Percentiles rank a stretch among this genome's conserved stretches.
phyloP scores from a whole-genome alignment of 106 monocot genomes.

The Cymbidium sinense region DNA sequence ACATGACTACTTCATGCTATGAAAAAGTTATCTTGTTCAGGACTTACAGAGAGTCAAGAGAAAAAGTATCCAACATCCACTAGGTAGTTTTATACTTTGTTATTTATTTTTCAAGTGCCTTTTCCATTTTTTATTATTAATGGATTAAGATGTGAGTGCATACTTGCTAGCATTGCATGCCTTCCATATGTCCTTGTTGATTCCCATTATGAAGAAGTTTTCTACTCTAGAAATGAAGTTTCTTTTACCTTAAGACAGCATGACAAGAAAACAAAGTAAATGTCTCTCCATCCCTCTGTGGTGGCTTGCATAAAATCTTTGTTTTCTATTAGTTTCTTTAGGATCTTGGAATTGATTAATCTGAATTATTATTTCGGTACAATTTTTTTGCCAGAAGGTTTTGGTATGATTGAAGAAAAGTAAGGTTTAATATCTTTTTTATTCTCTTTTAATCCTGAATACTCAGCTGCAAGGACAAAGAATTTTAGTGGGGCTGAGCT shows the following conservation, averaged over 20 bases:
- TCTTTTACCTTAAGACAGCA: not conserved
- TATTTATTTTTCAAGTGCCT: too few relatives aligned
- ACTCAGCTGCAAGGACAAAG: conserved; percentile 89
- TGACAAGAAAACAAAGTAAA: not conserved
- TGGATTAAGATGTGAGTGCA: too few relatives aligned
- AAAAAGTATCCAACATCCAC: too few relatives aligned
- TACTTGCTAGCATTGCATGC: too few relatives aligned
- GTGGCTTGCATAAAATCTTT: not conserved
- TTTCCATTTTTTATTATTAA: too few relatives aligned
- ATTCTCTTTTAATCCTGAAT: conserved; percentile 3
- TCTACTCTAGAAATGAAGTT: too few relatives aligned
- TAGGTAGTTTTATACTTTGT: too few relatives aligned
- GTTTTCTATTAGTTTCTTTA: not conserved
- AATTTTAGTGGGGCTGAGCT: conserved; percentile 98
- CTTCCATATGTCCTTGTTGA: too few relatives aligned
- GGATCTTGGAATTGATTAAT: not conserved
- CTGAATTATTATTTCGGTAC: not conserved
- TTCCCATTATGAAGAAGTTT: not conserved
- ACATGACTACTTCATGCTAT: too few relatives aligned
- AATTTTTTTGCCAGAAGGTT: not conserved
- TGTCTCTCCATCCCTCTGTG: not conserved
- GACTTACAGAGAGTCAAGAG: too few relatives aligned
- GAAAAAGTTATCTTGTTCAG: too few relatives aligned
- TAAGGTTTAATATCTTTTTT: not conserved
- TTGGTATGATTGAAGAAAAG: not conserved